phyloP scores from a whole-genome alignment of 2,329 filamentous ascomycete species.

The Curvularia spicifera region DNA sequence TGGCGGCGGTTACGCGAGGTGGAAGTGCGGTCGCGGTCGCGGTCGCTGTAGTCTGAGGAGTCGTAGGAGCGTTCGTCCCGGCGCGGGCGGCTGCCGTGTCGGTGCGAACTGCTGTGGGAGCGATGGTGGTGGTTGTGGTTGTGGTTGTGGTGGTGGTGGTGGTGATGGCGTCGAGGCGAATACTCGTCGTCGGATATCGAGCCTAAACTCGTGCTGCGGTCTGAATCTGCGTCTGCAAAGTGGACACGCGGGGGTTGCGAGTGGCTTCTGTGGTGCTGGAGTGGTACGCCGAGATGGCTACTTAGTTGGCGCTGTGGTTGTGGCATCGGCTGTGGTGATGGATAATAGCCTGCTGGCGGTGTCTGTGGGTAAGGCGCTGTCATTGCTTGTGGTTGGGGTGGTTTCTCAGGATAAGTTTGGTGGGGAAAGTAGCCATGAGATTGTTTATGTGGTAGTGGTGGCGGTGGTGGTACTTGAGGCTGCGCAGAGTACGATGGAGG shows the following conservation, averaged over 20 bases:
- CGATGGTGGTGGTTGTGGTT: conserved; percentile 11
- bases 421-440: conserved; percentile 29
- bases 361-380: conserved; percentile 28
- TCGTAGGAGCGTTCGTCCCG: conserved; percentile 19
- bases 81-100: not conserved
- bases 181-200: conserved; percentile 28
- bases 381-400: conserved; percentile 11
- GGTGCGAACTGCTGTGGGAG: conserved; percentile 21
- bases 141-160: conserved; percentile 20
- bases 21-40: conserved; percentile 14
- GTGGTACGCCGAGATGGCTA: conserved; percentile 35
- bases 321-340: conserved; percentile 12
- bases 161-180: conserved; percentile 23
- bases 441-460: conserved; percentile 27
- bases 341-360: conserved; percentile 26
- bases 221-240: conserved; percentile 36
- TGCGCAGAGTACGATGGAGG: conserved; percentile 18
- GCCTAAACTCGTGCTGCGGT: conserved; percentile 27
- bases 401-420: conserved; percentile 16
- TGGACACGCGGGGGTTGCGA: conserved; percentile 44
- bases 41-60: conserved; percentile 12
- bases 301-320: conserved; percentile 18
- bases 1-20: not conserved
- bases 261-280: conserved; percentile 37
- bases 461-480: conserved; percentile 29